phyloP scores from a whole-genome alignment of 495 filamentous ascomycete species.

The Podospora pseudocomata region DNA sequence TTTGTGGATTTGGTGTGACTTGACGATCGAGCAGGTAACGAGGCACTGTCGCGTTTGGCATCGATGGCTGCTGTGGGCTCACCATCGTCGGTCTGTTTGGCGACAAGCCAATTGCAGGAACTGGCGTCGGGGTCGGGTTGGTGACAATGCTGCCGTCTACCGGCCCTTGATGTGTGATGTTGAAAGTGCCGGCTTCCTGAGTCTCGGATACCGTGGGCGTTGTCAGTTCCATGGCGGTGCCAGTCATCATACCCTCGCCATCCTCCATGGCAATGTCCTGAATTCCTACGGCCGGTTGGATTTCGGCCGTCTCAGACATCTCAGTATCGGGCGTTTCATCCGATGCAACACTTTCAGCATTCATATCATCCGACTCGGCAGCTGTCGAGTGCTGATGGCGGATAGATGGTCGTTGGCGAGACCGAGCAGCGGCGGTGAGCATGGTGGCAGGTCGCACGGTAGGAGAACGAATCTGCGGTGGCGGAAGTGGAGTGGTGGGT shows the following conservation, averaged over 20 bases:
- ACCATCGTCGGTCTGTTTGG: slow-evolving; percentile 69
- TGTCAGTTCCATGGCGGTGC: slow-evolving; percentile 66
- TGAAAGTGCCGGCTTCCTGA: slow-evolving; percentile 84
- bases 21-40: slow-evolving; percentile 72
- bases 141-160: slow-evolving; percentile 87
- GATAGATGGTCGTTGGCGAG: slow-evolving; percentile 69
- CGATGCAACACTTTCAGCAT: slow-evolving; percentile 70
- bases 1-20: slow-evolving; percentile 59
- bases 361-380: slow-evolving; percentile 81
- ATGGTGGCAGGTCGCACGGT: slow-evolving; percentile 51
- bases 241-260: slow-evolving; percentile 72
- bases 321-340: slow-evolving; percentile 62
- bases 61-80: slow-evolving; percentile 66
- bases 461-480: slow-evolving; percentile 50
- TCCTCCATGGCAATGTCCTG: slow-evolving; percentile 74
- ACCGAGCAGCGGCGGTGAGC: slow-evolving; percentile 40
- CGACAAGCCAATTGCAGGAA: slow-evolving; percentile 66
- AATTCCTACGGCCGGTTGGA: slow-evolving; percentile 75
- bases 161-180: slow-evolving; percentile 86
- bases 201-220: slow-evolving; percentile 77
- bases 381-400: slow-evolving; percentile 83
- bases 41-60: slow-evolving; percentile 61
- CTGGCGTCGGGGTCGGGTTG: slow-evolving; percentile 44
- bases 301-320: slow-evolving; percentile 69
- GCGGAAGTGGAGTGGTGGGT: slow-evolving; percentile 83